These are phyloP conservation scores for Termitomyces sp. DNA, from an alignment of 768 basidiomycete genomes.

Conservation along the genomic window DNA sequence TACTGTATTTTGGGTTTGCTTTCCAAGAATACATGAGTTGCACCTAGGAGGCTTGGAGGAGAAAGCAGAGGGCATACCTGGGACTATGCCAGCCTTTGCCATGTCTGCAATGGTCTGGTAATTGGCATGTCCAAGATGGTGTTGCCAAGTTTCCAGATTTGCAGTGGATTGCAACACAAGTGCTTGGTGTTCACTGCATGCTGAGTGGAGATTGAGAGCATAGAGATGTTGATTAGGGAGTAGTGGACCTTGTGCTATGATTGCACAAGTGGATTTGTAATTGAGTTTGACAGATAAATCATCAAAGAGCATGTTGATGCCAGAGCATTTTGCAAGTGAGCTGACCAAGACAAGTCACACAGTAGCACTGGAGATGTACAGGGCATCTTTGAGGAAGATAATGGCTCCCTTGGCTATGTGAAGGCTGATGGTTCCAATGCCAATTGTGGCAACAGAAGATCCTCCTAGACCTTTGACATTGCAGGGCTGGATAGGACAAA, in stretches of 20 bases:
- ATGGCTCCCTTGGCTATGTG: slow-evolving; percentile 9
- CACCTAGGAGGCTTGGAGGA: neutral
- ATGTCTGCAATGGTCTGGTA: slow-evolving; percentile 18
- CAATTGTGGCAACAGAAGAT: slow-evolving; percentile 16
- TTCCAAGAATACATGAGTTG: slow-evolving; percentile 6
- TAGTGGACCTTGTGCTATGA: slow-evolving; percentile 4
- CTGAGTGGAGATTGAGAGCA: neutral
- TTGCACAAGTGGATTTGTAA: no score
- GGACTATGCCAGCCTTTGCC: slow-evolving; percentile 8
- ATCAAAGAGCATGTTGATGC: neutral
- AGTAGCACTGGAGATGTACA: slow-evolving; percentile 18
- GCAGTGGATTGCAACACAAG: slow-evolving; percentile 2
- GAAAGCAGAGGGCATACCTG: slow-evolving; percentile 5
- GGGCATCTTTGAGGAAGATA: slow-evolving; percentile 12
- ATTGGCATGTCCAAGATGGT: slow-evolving; percentile 22
- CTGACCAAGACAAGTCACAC: slow-evolving; percentile 8
- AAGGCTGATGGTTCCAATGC: slow-evolving; percentile 19
- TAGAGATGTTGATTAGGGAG: slow-evolving; percentile 2
- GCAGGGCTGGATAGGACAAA: slow-evolving; percentile 16
- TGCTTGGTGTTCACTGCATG: slow-evolving; percentile 11
- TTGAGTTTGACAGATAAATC: no score
- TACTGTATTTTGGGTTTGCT: slow-evolving; percentile 5
- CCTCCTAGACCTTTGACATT: slow-evolving; percentile 22
- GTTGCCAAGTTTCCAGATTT: slow-evolving; percentile 22
- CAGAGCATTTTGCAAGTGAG: neutral